Evolutionary conservation across 495 filamentous ascomycete genomes (phyloP).

Genomic region (Penicillium bovifimosum): DNA sequence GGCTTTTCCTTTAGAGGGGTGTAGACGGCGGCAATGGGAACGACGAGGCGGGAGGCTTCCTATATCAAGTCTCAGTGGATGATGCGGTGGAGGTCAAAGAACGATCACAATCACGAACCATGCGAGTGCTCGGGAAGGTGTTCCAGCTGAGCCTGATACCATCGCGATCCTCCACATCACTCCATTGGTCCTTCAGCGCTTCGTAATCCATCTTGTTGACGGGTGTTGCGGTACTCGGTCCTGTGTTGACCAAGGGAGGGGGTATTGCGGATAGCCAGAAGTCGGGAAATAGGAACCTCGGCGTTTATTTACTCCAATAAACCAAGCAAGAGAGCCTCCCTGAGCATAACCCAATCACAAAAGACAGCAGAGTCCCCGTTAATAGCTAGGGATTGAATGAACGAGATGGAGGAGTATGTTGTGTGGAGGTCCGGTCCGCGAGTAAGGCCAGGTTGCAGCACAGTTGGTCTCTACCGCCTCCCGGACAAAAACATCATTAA

Average conservation of each 20-base stretch:
- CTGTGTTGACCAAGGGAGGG: slow-evolving; percentile 26
- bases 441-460: slow-evolving; percentile 50
- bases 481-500: slow-evolving; percentile 38
- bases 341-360: slow-evolving; percentile 33
- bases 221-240: slow-evolving; percentile 24
- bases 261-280: slow-evolving; percentile 15
- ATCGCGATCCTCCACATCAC: slow-evolving; percentile 94
- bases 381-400: slow-evolving; percentile 17
- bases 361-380: slow-evolving; percentile 17
- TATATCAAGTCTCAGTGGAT: slow-evolving; percentile 35
- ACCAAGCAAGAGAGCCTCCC: slow-evolving; percentile 17
- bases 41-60: slow-evolving; percentile 96
- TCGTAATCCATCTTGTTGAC: slow-evolving; percentile 65
- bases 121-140: slow-evolving; percentile 95
- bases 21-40: slow-evolving; percentile 94
- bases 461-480: slow-evolving; percentile 26
- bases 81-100: slow-evolving; percentile 10
- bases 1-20: slow-evolving; percentile 95
- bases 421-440: slow-evolving; percentile 31
- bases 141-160: slow-evolving; percentile 98
- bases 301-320: slow-evolving; percentile 16
- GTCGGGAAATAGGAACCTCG: slow-evolving; percentile 13
- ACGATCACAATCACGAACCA: slow-evolving; percentile 52
- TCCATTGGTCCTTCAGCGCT: slow-evolving; percentile 92
- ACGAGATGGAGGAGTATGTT: slow-evolving; percentile 25